phyloP scores from a whole-genome alignment of 2,329 filamentous ascomycete genomes.

The Talaromyces sp. region DNA sequence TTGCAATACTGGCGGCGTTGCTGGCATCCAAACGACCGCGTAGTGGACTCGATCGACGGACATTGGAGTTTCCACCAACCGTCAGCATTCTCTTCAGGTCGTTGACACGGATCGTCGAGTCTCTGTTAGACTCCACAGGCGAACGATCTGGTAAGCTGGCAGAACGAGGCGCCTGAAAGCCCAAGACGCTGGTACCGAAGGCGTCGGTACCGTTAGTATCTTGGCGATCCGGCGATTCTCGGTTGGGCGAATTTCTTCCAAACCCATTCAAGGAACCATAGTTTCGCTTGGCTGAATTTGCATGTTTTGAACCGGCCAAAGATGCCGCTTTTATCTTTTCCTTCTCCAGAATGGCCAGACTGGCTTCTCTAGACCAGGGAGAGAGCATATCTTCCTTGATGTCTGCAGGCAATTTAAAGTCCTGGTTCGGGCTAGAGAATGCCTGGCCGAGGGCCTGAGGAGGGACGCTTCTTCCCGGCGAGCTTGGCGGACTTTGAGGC shows the following conservation, averaged over 20 bases:
- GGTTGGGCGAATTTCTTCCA: constrained; percentile 28
- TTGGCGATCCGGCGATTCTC: constrained; percentile 20
- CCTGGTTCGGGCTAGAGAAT: constrained; percentile 33
- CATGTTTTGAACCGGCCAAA: constrained; percentile 68
- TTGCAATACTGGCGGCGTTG: constrained; percentile 26
- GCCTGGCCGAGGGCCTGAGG: constrained; percentile 57
- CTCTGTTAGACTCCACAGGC: constrained; percentile 34
- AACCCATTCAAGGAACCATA: constrained; percentile 23
- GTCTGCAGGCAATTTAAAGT: constrained; percentile 56
- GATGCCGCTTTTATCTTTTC: constrained; percentile 68
- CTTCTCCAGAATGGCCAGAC: constrained; percentile 62
- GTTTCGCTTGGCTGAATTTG: constrained; percentile 41
- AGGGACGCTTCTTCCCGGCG: constrained; percentile 61
- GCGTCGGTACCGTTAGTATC: constrained; percentile 17
- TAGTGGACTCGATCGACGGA: constrained; percentile 39
- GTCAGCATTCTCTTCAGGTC: constrained; percentile 46
- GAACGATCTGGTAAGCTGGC: constrained; percentile 34
- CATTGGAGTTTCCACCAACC: constrained; percentile 30
- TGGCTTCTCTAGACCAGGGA: constrained; percentile 74
- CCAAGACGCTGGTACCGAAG: constrained; percentile 15
- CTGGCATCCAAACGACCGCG: constrained; percentile 33
- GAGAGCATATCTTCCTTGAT: constrained; percentile 72
- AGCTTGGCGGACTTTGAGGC: constrained; percentile 64
- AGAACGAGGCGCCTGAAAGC: constrained; percentile 28
- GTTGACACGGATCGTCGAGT: constrained; percentile 44